phyloP scores from a whole-genome alignment of 768 basidiomycete species.

The Podaxis sp. region DNA sequence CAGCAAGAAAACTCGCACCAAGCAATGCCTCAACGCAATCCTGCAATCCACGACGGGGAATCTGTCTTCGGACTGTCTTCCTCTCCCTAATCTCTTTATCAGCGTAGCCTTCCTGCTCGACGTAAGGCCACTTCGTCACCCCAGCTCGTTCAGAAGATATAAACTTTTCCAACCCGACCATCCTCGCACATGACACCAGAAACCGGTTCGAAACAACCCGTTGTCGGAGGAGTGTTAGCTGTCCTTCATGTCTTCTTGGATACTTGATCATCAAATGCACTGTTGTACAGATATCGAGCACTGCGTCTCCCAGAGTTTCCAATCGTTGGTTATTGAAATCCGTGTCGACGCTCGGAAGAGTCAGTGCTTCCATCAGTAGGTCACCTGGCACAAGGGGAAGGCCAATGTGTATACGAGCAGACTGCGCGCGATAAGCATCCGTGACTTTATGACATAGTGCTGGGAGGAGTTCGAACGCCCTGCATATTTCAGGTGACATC shows the following conservation, averaged over 20 bases:
- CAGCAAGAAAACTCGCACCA: conserved; percentile 73
- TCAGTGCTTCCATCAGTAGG: conserved; percentile 71
- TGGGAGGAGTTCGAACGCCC: conserved; percentile 60
- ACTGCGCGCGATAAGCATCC: conserved; percentile 58
- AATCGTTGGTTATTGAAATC: conserved; percentile 82
- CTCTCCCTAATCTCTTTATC: conserved; percentile 15
- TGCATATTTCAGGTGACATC: conserved; percentile 49
- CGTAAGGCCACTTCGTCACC: conserved; percentile 59
- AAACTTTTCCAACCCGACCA: conserved; percentile 60
- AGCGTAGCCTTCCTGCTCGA: conserved; percentile 34
- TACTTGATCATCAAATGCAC: conserved; percentile 77
- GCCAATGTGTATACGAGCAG: conserved; percentile 51
- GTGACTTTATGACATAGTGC: conserved; percentile 66
- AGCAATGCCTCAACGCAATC: conserved; percentile 89
- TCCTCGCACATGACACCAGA: conserved; percentile 65
- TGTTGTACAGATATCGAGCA: conserved; percentile 73
- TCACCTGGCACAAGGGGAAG: conserved; percentile 61
- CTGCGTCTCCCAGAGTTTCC: conserved; percentile 86
- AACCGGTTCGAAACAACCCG: conserved; percentile 69
- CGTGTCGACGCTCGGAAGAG: conserved; percentile 62
- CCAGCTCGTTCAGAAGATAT: conserved; percentile 59
- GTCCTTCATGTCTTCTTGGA: conserved; percentile 81
- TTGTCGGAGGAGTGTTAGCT: conserved; percentile 65
- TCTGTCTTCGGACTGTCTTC: conserved; percentile 42
- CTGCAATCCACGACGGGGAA: conserved; percentile 72